phyloP scores from a whole-genome alignment of 2,329 filamentous ascomycete genomes.

The Colletotrichum sp. region DNA sequence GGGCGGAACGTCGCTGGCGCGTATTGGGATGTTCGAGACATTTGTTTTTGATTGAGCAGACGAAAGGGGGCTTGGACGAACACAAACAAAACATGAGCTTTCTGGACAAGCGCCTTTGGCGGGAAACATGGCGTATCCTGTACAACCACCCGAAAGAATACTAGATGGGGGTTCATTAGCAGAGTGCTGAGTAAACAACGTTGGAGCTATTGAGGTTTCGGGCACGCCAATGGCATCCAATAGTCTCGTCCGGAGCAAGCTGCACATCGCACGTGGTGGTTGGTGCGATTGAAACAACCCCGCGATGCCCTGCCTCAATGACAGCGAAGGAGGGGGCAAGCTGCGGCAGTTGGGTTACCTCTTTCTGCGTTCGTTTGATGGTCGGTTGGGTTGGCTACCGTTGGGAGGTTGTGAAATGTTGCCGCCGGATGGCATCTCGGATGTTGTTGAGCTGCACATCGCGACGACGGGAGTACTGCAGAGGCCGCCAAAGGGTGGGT shows the following conservation, averaged over 20 bases:
- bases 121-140: background rate
- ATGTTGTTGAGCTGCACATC: background rate
- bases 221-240: background rate
- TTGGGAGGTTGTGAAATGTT: background rate
- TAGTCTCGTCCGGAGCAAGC: background rate
- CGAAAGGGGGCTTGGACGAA: background rate
- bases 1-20: background rate
- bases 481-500: background rate
- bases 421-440: background rate
- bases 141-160: background rate
- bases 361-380: background rate
- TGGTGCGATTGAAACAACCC: background rate
- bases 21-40: background rate
- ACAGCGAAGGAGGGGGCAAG: background rate
- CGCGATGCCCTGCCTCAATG: background rate
- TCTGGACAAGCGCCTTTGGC: background rate
- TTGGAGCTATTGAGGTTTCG: background rate
- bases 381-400: background rate
- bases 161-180: background rate
- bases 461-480: background rate
- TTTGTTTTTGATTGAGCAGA: background rate
- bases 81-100: background rate
- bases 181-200: background rate
- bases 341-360: background rate
- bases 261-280: conserved; percentile 1